These are phyloP conservation scores for Fusarium compactum DNA, from an alignment of 2,329 filamentous ascomycete genomes.

Conservation along the genomic window DNA sequence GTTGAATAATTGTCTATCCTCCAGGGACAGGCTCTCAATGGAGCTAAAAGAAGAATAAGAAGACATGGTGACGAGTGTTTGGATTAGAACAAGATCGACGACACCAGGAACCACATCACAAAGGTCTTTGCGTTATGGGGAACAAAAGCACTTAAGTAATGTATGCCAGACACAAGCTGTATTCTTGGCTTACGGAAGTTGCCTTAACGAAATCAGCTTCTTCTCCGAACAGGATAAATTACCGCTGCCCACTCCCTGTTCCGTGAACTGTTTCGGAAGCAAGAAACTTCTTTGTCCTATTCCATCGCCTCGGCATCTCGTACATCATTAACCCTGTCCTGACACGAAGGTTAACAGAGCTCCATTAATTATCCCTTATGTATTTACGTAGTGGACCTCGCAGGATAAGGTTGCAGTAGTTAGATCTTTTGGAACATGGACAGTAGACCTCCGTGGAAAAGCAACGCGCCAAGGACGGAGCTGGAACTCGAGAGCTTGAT, in stretches of 20 bases:
- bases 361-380: neutral
- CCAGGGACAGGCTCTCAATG: slow-evolving; percentile 29
- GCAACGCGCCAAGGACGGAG: slow-evolving; percentile 3
- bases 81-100: neutral
- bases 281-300: slow-evolving; percentile 2
- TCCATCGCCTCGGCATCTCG: neutral
- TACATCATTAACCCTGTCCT: neutral
- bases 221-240: slow-evolving; percentile 5
- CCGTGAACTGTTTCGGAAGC: slow-evolving; percentile 20
- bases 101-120: neutral
- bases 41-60: slow-evolving; percentile 29
- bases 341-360: neutral
- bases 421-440: slow-evolving; percentile 14
- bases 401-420: slow-evolving; percentile 28
- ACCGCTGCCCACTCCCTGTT: slow-evolving; percentile 7
- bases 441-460: slow-evolving; percentile 15
- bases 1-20: slow-evolving; percentile 34
- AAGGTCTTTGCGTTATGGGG: neutral
- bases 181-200: neutral
- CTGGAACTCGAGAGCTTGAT: neutral
- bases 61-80: slow-evolving; percentile 19
- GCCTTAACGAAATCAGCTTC: neutral
- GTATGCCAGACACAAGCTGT: neutral
- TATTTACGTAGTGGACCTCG: neutral
- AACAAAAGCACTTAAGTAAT: slow-evolving; percentile 7